phyloP scores from a whole-genome alignment of 352 stramenopile genomes.

The Blastocystis sp. region DNA sequence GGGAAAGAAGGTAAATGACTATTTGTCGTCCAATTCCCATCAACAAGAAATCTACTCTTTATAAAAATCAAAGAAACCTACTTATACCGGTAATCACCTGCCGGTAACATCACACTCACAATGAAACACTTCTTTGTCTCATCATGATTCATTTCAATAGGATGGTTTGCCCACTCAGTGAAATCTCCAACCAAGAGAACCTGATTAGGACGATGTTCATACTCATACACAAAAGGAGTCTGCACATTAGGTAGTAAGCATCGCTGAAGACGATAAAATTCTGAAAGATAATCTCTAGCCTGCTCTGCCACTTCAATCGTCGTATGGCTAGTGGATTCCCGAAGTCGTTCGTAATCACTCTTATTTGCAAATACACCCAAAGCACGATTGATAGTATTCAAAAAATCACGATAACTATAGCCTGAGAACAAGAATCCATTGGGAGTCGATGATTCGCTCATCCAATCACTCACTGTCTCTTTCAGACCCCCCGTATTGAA shows the following conservation, averaged over 20 bases:
- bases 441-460: too few relatives aligned
- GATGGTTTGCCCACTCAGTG: slow-evolving; percentile 51
- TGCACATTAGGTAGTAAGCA: background rate
- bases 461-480: slow-evolving; percentile 57
- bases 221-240: slow-evolving; percentile 36
- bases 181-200: slow-evolving; percentile 51
- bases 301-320: slow-evolving; percentile 38
- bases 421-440: slow-evolving; percentile 54
- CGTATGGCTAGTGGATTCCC: slow-evolving; percentile 21
- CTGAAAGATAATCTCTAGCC: slow-evolving; percentile 36
- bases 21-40: slow-evolving; percentile 23
- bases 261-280: slow-evolving; percentile 42
- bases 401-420: slow-evolving; percentile 52
- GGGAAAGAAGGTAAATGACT: background rate
- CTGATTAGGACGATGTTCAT: background rate
- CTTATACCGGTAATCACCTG: slow-evolving; percentile 40
- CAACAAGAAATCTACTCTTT: slow-evolving; percentile 48
- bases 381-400: slow-evolving; percentile 30
- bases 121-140: background rate
- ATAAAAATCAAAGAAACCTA: background rate
- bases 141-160: slow-evolving; percentile 1
- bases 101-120: background rate
- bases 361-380: slow-evolving; percentile 44
- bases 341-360: slow-evolving; percentile 38
- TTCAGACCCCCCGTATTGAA: slow-evolving; percentile 66